Percentiles rank a stretch among this genome's conserved stretches.
Conservation (phyloP, 1,284 basidiomycete genomes). For the Tausonia pullulans region DNA sequence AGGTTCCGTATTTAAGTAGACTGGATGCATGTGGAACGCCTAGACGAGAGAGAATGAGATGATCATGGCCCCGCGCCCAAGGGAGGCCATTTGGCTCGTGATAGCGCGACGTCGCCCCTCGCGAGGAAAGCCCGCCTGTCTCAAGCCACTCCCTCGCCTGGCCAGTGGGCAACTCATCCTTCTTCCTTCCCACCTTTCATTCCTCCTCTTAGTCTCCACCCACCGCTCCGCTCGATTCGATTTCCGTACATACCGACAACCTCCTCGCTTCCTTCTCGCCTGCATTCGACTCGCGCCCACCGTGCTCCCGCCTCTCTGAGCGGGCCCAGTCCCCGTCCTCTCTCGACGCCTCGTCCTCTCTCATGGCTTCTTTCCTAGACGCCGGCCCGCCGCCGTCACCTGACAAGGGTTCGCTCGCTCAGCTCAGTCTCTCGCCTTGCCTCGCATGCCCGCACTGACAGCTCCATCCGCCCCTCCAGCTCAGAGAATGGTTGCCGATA, state of each 20-base stretch:
- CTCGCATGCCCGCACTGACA: neutral
- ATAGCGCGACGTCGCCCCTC: too few species aligned
- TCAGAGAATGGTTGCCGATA: slow-evolving; percentile 4
- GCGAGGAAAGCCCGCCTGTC: too few species aligned
- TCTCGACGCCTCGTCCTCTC: neutral
- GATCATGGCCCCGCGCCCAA: neutral
- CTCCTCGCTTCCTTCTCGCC: neutral
- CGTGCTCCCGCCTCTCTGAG: neutral
- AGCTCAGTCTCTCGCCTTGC: neutral
- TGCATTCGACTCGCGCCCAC: too few species aligned
- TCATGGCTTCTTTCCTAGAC: neutral
- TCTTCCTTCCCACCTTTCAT: neutral
- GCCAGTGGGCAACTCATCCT: neutral
- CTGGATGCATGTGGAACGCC: neutral
- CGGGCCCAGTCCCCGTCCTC: neutral
- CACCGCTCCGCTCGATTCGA: neutral
- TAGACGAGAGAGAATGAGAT: neutral
- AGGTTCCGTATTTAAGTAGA: neutral
- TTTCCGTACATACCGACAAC: neutral
- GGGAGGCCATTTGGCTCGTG: neutral
- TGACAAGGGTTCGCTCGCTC: neutral
- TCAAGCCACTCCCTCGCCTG: neutral
- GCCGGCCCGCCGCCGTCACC: neutral
- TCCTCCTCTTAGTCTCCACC: neutral
- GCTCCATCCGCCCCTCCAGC: neutral